Evolutionary conservation across 2,329 filamentous ascomycete genomes (phyloP).

Genomic region (Aaosphaeria pasadenensis): DNA sequence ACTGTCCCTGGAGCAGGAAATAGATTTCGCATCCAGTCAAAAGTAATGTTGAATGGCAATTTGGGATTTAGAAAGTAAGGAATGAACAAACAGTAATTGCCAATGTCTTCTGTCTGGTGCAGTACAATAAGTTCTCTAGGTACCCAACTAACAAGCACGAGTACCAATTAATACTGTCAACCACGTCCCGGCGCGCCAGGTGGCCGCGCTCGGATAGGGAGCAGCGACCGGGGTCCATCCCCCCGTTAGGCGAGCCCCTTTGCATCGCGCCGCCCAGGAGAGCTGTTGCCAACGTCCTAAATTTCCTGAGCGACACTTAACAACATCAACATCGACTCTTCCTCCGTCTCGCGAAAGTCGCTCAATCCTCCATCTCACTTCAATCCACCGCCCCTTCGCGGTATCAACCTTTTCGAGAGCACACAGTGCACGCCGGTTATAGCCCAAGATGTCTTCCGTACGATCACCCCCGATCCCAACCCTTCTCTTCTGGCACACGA

Average conservation of each 20-base stretch:
- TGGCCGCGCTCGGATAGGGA: conserved; percentile 27
- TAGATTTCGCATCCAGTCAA: no score
- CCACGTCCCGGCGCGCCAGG: conserved; percentile 11
- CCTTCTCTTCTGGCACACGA: conserved; percentile 19
- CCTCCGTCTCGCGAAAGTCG: conserved; percentile 12
- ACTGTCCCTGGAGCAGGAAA: no score
- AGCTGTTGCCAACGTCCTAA: conserved; percentile 36
- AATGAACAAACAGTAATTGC: no score
- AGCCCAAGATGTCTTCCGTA: conserved; percentile 37
- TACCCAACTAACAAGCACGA: no score
- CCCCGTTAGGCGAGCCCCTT: conserved; percentile 38
- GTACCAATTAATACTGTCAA: no score
- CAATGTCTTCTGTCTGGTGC: no score
- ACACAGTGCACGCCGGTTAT: conserved; percentile 17
- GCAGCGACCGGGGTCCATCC: conserved; percentile 9
- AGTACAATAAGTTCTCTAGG: no score
- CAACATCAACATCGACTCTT: conserved; percentile 21
- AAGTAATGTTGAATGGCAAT: no score
- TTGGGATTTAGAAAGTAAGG: no score
- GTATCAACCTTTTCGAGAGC: conserved; percentile 14
- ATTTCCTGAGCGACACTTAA: conserved; percentile 37
- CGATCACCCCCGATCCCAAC: conserved; percentile 19
- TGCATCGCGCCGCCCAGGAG: conserved; percentile 34
- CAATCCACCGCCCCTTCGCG: conserved; percentile 16
- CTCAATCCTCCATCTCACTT: conserved; percentile 18